Base-by-base conservation (phyloP, 768 basidiomycete genomes). In the Favolaschia claudopus region DNA sequence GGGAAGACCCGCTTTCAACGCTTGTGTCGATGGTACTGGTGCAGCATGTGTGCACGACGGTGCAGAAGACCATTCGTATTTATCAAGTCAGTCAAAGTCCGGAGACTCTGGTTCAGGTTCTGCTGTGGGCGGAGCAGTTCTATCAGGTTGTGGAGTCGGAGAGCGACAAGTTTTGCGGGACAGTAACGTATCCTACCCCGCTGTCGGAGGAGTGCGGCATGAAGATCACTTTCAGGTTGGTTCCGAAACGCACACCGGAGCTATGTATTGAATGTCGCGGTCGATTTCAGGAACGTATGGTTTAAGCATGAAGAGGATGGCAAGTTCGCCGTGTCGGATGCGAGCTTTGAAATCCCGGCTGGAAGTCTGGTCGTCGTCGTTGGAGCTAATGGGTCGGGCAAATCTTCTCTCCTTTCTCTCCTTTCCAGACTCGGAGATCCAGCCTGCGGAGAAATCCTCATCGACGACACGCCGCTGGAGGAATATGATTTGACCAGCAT, bases 341-440 rank as follows among this genome's bases (percentile, higher is more conserved):
- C 74, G 4, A 69, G 69, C 5, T 74, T 77, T 44, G 63, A 64
- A 12, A 70, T 77, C 25, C 55, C 62, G 13, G 67, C 70, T 7
- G 76, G 76, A 5, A 70, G 72, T 19, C 62, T 76, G 5, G 76
- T 72, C 3, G 69, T 75, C 38, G 62, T 77, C n/a, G 76, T 74
- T 7, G 76, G 76, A 9, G 38, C 44, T 24, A 76, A 76, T 51
- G 53, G 53, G 33, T 55, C 57, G 8, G 62, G 62, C 6, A 83
- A 82, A 57, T 73, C 78, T 0, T 76, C 80, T 9, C 67, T 81
- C 12, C 67, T 82, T 25, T 80, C 81, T 47, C 67, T 84, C 7
- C 53, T 83, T 13, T 71, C 70, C 10, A 66, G 80, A 12, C 42
- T 77, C 4, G 69, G 71, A 22, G 70, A 73, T 9, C 67, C 72